A percentile compares a stretch with the other conserved stretches of the same genome.
These are phyloP conservation scores for Emergomyces pasteurianus DNA, from an alignment of 2,329 filamentous ascomycete genomes.

Conservation along the genomic window DNA sequence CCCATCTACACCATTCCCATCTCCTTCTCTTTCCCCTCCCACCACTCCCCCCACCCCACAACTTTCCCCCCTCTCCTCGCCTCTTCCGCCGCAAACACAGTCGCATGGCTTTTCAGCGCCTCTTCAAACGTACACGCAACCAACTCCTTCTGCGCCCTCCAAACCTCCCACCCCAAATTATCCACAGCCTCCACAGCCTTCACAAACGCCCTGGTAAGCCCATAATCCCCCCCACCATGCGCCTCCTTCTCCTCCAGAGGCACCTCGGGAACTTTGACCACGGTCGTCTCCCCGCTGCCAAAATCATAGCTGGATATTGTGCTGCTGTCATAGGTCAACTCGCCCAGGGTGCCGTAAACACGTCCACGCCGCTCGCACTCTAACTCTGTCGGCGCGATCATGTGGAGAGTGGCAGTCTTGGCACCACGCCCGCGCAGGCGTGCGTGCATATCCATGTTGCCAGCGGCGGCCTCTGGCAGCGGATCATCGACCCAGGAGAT, in stretches of 20 bases:
- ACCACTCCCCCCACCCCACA: conserved; percentile 67
- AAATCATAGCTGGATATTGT: conserved; percentile 68
- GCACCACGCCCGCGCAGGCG: conserved; percentile 40
- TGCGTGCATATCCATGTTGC: conserved; percentile 11
- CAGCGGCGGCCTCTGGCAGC: conserved; percentile 14
- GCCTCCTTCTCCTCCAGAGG: conserved; percentile 42
- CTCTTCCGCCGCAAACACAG: conserved; percentile 91
- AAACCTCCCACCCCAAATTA: conserved; percentile 52
- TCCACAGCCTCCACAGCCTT: conserved; percentile 70
- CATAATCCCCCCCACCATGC: conserved; percentile 69
- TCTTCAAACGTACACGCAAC: conserved; percentile 80
- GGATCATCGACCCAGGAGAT: conserved; percentile 73
- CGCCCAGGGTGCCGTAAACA: conserved; percentile 76
- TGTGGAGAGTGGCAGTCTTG: conserved; percentile 84
- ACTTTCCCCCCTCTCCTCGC: conserved; percentile 59
- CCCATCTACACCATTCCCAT: not conserved
- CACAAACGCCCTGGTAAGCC: conserved; percentile 72
- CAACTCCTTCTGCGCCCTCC: conserved; percentile 59
- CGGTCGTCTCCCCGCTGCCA: conserved; percentile 40
- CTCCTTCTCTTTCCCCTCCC: conserved; percentile 43
- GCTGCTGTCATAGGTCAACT: conserved; percentile 72
- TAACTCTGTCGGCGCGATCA: conserved; percentile 80
- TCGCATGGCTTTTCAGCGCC: conserved; percentile 74
- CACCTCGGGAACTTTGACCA: conserved; percentile 48
- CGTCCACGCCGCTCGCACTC: conserved; percentile 77